A percentile compares a stretch with the other conserved stretches of the same genome.
Evolutionary conservation across 768 basidiomycete species (phyloP).

Genomic region (Daedaleopsis nitida): DNA sequence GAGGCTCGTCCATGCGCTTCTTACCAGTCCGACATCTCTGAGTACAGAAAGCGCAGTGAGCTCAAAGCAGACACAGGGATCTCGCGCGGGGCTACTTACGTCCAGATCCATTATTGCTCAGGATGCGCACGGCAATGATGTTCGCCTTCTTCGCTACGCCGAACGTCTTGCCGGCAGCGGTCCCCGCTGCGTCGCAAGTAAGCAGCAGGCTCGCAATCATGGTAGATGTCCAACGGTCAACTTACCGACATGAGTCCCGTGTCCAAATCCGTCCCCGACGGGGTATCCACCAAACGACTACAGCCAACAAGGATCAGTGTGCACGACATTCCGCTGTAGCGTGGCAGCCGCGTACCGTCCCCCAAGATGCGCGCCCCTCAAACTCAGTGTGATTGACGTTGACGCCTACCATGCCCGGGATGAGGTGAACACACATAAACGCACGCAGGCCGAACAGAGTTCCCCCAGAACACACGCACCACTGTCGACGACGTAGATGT

Average conservation of each 20-base stretch:
- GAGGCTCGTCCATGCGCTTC: no score
- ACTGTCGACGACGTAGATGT: slow-evolving; percentile 43
- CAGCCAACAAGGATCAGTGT: no score
- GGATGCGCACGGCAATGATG: slow-evolving; percentile 46
- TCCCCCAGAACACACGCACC: no score
- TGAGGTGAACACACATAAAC: no score
- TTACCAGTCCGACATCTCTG: no score
- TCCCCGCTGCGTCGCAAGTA: slow-evolving; percentile 30
- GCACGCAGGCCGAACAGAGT: no score
- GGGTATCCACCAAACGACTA: no score
- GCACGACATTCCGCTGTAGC: not conserved
- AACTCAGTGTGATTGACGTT: not conserved
- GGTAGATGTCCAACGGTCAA: not conserved
- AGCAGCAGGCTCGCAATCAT: no score
- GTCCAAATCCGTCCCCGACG: slow-evolving; percentile 39
- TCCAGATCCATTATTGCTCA: slow-evolving; percentile 22
- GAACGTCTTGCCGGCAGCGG: slow-evolving; percentile 36
- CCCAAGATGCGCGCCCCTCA: slow-evolving; percentile 45
- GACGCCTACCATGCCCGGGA: no score
- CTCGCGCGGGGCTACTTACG: not conserved
- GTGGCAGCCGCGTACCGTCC: slow-evolving; percentile 37
- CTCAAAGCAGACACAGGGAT: no score
- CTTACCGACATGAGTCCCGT: slow-evolving; percentile 41
- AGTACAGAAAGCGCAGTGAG: no score
- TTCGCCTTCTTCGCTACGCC: slow-evolving; percentile 34